Evolutionary conservation across 2,329 filamentous ascomycete genomes (phyloP).

Genomic region (Fonsecaea multimorphosa): DNA sequence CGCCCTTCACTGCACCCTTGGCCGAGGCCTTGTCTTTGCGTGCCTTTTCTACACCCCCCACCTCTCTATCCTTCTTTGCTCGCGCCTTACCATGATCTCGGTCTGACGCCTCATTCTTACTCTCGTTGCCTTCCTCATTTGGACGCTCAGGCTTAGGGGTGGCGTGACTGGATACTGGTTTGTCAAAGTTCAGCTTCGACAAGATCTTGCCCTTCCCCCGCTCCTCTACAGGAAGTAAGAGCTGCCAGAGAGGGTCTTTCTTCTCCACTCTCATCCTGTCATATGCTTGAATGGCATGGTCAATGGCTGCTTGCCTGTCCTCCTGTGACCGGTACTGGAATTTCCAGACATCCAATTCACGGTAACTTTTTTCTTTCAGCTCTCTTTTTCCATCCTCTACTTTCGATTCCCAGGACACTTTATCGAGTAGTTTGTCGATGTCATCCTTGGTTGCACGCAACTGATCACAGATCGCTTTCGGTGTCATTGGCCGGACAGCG

Average conservation of each 20-base stretch:
- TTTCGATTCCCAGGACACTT: constrained; percentile 59
- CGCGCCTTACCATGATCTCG: constrained; percentile 20
- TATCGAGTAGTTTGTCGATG: constrained; percentile 55
- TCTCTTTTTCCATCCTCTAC: constrained; percentile 55
- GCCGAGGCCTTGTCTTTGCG: constrained; percentile 41
- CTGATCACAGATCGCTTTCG: constrained; percentile 54
- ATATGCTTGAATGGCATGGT: constrained; percentile 67
- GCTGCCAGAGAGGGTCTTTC: constrained; percentile 68
- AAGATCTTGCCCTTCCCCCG: constrained; percentile 67
- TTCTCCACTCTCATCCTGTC: constrained; percentile 66
- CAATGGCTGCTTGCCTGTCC: constrained; percentile 65
- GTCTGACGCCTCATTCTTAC: constrained; percentile 35
- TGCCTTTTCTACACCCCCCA: constrained; percentile 46
- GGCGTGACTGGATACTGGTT: constrained; percentile 31
- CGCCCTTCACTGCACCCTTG: constrained; percentile 26
- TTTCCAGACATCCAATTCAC: constrained; percentile 66
- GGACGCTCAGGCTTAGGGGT: constrained; percentile 31
- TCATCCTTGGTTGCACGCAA: constrained; percentile 58
- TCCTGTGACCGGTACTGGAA: constrained; percentile 63
- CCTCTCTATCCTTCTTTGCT: constrained; percentile 30
- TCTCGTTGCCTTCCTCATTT: constrained; percentile 31
- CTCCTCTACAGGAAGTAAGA: constrained; percentile 64
- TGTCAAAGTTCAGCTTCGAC: constrained; percentile 62
- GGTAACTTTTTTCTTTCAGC: constrained; percentile 64
- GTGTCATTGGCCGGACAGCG: constrained; percentile 57